Evolutionary conservation across 257 asterid species (phyloP).

Genomic region (Gardenia jasminoides): DNA sequence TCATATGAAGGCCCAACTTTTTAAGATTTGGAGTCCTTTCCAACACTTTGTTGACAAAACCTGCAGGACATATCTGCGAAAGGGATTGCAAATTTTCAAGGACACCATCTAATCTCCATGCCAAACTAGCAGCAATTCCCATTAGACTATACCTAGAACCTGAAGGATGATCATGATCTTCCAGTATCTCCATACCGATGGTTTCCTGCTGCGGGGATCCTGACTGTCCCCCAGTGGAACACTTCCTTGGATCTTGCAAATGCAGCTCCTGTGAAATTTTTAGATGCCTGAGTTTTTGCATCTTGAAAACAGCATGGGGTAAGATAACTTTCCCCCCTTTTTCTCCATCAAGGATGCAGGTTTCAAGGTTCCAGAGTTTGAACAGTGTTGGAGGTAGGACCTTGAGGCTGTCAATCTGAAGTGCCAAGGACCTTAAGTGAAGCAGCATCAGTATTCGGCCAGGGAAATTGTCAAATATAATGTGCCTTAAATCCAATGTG

Average conservation of each 20-base stretch:
- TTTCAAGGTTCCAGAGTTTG: conserved; percentile 10
- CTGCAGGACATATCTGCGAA: not conserved
- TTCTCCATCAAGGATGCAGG: conserved; percentile 6
- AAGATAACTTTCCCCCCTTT: not conserved
- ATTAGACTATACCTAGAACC: too few species aligned
- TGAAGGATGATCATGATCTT: too few species aligned
- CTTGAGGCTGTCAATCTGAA: not conserved
- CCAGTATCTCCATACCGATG: too few species aligned
- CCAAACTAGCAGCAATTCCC: not conserved
- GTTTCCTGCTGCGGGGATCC: too few species aligned
- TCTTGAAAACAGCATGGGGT: not conserved
- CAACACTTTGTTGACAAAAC: not conserved
- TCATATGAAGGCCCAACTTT: not conserved
- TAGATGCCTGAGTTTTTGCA: conserved; percentile 10
- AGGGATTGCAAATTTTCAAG: not conserved
- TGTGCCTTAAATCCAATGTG: not conserved
- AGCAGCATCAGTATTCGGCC: not conserved
- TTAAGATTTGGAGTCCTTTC: not conserved
- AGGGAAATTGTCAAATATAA: not conserved
- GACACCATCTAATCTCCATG: not conserved
- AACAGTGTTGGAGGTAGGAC: not conserved
- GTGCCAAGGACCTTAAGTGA: conserved; percentile 1
- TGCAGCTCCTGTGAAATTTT: not conserved
- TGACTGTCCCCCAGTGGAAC: not conserved
- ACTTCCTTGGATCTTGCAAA: not conserved